Evolutionary conservation across 495 filamentous ascomycete genomes (phyloP), one percentile per base, ranked within the genome.

Genomic region (Aspergillus mulundensis): DNA sequence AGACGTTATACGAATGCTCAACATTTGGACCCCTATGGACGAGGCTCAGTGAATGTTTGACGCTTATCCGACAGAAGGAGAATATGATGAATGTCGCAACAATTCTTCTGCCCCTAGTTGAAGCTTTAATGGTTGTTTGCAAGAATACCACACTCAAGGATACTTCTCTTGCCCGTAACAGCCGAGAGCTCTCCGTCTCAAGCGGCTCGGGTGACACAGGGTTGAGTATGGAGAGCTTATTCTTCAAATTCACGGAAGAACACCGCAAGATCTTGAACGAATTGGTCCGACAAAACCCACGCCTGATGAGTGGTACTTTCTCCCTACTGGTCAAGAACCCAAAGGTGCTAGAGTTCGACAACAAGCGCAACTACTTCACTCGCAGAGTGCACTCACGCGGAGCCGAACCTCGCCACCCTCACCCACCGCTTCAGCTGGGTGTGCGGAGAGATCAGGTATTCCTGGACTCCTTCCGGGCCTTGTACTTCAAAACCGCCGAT

Each of bases 311-410:
- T 59, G 94, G 92, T 40, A 95, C 91, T 14, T 96, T 99, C 72
- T 91, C 92, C 7, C 77, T 97, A 36, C 76, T 99, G 24, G 92
- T 97, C 59, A 96, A 96, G 77, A 99, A 99, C 64, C 95, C 94
- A 43, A 97, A 97, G 81, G 94, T 99, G 14, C 73, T 99, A 44
- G 94, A 99, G 62, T 99, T 99, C 64, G 94, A 99, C 70, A 99
- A 97, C 75, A 99, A 99, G 80, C 92, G 95, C 62, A 97, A 95
- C 70, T 99, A 94, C 81, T 99, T 99, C 77, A 97, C 82, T 69
- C 88, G 95, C 42, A 89, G 88, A 60, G 81, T 99, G 18, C 94
- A 97, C 69, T 80, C 84, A 34, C 89, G 92, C 52, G 77, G 76
- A 7, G 79, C 80, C 12, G 82, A 88, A 59, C 77, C 82, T 58